These are phyloP conservation scores for Neofusicoccum laricinum DNA, from an alignment of 2,329 filamentous ascomycete genomes.

Conservation along the genomic window DNA sequence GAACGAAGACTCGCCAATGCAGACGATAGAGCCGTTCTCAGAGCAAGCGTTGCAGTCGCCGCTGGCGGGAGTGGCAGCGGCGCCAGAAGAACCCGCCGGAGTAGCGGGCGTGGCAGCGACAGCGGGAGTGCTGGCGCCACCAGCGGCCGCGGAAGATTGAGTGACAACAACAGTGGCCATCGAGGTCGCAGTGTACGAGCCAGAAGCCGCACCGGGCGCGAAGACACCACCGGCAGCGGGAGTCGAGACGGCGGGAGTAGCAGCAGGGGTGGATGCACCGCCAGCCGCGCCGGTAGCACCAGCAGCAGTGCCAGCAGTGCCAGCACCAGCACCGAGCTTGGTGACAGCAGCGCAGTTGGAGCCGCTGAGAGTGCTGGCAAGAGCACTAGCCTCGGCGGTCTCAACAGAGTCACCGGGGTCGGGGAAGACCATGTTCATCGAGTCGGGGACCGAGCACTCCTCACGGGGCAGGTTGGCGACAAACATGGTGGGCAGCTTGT, in stretches of 20 bases:
- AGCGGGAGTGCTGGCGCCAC: background rate
- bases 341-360: slow-evolving; percentile 32
- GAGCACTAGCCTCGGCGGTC: slow-evolving; percentile 36
- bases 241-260: slow-evolving; percentile 13
- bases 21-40: slow-evolving; percentile 41
- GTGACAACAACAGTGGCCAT: slow-evolving; percentile 18
- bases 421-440: no score
- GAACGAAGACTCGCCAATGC: slow-evolving; percentile 41
- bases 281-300: slow-evolving; percentile 34
- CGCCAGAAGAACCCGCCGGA: slow-evolving; percentile 11
- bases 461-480: slow-evolving; percentile 73
- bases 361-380: slow-evolving; percentile 30
- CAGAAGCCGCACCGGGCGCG: slow-evolving; percentile 16
- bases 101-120: slow-evolving; percentile 18
- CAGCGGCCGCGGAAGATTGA: background rate
- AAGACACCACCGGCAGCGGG: slow-evolving; percentile 18
- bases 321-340: no score
- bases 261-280: slow-evolving; percentile 18
- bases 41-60: slow-evolving; percentile 33
- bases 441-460: no score
- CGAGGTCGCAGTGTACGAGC: slow-evolving; percentile 17
- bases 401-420: slow-evolving; percentile 50
- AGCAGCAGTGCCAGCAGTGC: slow-evolving; percentile 22
- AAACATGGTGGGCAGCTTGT: slow-evolving; percentile 70
- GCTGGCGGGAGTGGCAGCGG: slow-evolving; percentile 17